phyloP scores from a whole-genome alignment of 805 yeast genomes.

The Saccharomycopsis synnaedendra region DNA sequence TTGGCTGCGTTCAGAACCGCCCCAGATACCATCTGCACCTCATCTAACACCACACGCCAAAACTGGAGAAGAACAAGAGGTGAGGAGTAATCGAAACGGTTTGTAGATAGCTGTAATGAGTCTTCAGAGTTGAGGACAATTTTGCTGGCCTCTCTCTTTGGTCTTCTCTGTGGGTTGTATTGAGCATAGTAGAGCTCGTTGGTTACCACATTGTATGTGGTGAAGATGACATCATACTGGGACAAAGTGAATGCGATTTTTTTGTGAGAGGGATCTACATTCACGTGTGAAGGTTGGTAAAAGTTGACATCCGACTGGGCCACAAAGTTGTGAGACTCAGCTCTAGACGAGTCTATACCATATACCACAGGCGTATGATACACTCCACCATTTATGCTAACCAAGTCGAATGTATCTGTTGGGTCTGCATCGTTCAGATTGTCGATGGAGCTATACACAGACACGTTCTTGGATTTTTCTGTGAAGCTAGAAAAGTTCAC shows the following conservation, averaged over 20 bases:
- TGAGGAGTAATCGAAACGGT: slow-evolving; percentile 51
- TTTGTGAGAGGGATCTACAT: slow-evolving; percentile 6
- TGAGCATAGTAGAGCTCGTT: slow-evolving; percentile 70
- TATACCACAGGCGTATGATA: slow-evolving; percentile 6
- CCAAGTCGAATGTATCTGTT: slow-evolving; percentile 1
- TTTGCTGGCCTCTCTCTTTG: slow-evolving; percentile 22
- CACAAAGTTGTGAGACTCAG: too few species aligned
- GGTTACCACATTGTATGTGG: slow-evolving; percentile 64
- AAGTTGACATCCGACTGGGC: not conserved
- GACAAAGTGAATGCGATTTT: slow-evolving; percentile 40
- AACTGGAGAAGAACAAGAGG: slow-evolving; percentile 77
- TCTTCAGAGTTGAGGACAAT: not conserved
- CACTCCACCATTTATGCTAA: slow-evolving; percentile 1
- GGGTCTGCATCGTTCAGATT: not conserved
- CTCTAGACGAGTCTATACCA: slow-evolving; percentile 2
- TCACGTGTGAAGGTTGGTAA: not conserved
- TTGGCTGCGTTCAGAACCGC: slow-evolving; percentile 67
- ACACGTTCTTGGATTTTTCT: not conserved
- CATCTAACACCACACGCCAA: slow-evolving; percentile 86
- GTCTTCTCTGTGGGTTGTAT: slow-evolving; percentile 41
- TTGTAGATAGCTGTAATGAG: slow-evolving; percentile 17
- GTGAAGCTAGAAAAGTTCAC: slow-evolving; percentile 8
- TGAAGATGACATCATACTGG: slow-evolving; percentile 65
- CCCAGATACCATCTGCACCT: slow-evolving; percentile 84
- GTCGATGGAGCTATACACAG: not conserved